Percentiles rank a stretch among this genome's conserved stretches.
phyloP scores from a whole-genome alignment of 2,329 filamentous ascomycete genomes.

The Xylaria hypoxylon region DNA sequence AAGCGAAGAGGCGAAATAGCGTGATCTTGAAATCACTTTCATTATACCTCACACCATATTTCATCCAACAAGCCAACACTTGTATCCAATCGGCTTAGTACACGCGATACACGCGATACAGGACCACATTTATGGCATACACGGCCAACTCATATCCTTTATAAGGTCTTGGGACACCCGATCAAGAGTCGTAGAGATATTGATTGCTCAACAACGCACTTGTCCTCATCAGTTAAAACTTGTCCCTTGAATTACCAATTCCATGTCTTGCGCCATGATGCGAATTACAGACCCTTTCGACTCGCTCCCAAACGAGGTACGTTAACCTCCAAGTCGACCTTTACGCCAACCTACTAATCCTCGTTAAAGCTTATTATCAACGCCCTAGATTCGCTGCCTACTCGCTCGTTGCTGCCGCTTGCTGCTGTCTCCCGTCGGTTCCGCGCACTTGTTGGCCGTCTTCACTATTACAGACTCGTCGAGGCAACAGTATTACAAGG shows the following conservation, averaged over 20 bases:
- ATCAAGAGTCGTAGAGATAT: background rate
- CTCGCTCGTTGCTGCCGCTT: conserved; percentile 66
- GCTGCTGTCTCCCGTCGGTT: conserved; percentile 71
- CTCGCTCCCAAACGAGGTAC: conserved; percentile 53
- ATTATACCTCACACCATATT: conserved; percentile 34
- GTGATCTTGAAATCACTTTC: conserved; percentile 31
- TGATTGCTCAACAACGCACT: conserved; percentile 38
- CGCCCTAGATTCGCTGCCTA: conserved; percentile 61
- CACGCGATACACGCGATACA: background rate
- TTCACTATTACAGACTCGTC: conserved; percentile 73
- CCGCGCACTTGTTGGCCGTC: conserved; percentile 70
- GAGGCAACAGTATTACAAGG: conserved; percentile 67
- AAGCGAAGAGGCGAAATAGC: conserved; percentile 18
- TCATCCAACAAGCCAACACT: background rate
- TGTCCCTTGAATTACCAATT: conserved; percentile 24
- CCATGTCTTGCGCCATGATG: conserved; percentile 48
- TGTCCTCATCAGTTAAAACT: conserved; percentile 32
- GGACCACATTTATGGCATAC: conserved; percentile 8
- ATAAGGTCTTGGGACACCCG: conserved; percentile 19
- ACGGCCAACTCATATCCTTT: conserved; percentile 22
- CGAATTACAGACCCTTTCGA: conserved; percentile 45
- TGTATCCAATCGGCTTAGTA: conserved; percentile 2
- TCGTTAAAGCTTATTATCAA: conserved; percentile 61
- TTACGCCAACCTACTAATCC: conserved; percentile 15
- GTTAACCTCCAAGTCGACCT: conserved; percentile 8